Evolutionary conservation across 208 protist genomes (phyloP), one percentile per base, ranked within the genome.

Genomic region (Herpetomonas tarakana): DNA sequence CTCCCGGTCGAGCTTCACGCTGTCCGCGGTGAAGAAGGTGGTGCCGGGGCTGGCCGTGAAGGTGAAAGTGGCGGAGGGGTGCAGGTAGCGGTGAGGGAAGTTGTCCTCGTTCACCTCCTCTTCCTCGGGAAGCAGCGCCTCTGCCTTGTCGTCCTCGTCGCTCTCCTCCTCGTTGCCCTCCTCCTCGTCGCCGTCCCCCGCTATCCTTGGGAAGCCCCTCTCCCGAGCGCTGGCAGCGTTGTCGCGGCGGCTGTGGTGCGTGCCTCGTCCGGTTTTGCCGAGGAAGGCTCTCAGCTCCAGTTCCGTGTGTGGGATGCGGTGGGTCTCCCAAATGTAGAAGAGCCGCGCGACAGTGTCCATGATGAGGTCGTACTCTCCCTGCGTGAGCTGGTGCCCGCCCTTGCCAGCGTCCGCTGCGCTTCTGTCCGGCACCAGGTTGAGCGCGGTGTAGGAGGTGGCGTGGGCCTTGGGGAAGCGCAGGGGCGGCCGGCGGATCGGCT

Each of bases 101-200:
- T 89, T 92, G 60, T 92, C 82, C 24, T 91, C 88, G 58, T 84
- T 74, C 18, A 86, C 60, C n/a, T 82, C 75, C 53, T 91, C 76
- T 62, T 94, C 88, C 41, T 54, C 65, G 18, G 49, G 59, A 14
- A 45, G 30, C 27, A 38, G 54, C 26, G 31, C 58, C 29, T 55
- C 30, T 19, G 18, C 49, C 45, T 73, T 47, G 26, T 28, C 47
- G 41, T 61, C 47, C 27, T 22, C 39, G 26, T 31, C 39, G 47
- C 0, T 38, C 14, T 9, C 31, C 35, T 26, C 57, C 16, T 68
- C n/a, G n/a, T n/a, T n/a, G n/a, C n/a, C n/a, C n/a, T n/a, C n/a
- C n/a, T n/a, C n/a, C n/a, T n/a, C n/a, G 18, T 24, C 62, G 19
- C 14, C 49, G 22, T 9, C 14, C 21, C 35, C 24, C 46, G 44